A percentile compares a stretch with the other conserved stretches of the same genome.
phyloP scores from a whole-genome alignment of 2,329 filamentous ascomycete genomes.

The Aspergillus transmontanensis region DNA sequence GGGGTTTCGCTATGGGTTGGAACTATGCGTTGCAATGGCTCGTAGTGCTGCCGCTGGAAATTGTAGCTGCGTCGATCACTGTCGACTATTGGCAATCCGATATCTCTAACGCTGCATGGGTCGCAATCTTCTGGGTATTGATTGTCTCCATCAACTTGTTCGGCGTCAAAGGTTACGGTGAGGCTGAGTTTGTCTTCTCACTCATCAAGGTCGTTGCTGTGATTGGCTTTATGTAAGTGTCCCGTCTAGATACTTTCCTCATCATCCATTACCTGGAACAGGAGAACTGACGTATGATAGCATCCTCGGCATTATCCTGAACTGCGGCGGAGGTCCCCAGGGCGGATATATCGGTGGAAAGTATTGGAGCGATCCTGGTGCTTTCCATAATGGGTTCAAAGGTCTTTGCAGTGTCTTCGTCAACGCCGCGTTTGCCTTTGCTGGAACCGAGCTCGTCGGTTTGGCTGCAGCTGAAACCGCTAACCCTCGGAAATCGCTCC shows the following conservation, averaged over 20 bases:
- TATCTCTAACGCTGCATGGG: slow-evolving; percentile 72
- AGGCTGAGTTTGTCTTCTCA: slow-evolving; percentile 85
- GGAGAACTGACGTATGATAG: slow-evolving; percentile 45
- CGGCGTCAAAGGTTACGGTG: slow-evolving; percentile 84
- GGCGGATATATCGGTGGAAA: slow-evolving; percentile 77
- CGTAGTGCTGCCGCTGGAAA: slow-evolving; percentile 77
- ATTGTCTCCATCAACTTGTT: slow-evolving; percentile 85
- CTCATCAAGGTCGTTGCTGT: slow-evolving; percentile 84
- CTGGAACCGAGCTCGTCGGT: slow-evolving; percentile 64
- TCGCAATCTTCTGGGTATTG: slow-evolving; percentile 75
- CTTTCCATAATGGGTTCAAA: slow-evolving; percentile 68
- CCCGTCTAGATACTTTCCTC: background rate
- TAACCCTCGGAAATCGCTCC: slow-evolving; percentile 69
- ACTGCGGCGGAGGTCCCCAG: slow-evolving; percentile 75
- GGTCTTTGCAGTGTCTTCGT: slow-evolving; percentile 65
- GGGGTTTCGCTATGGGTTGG: slow-evolving; percentile 96
- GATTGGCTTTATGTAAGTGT: slow-evolving; percentile 78
- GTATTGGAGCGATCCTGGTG: slow-evolving; percentile 79
- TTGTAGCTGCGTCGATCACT: slow-evolving; percentile 83
- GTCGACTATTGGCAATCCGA: slow-evolving; percentile 74
- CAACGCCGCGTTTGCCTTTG: slow-evolving; percentile 64
- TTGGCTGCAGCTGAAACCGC: slow-evolving; percentile 61
- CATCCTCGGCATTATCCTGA: slow-evolving; percentile 81
- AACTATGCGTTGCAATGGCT: slow-evolving; percentile 92
- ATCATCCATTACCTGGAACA: slow-evolving; percentile 2